These are phyloP conservation scores for Hygrophila difformis DNA, from an alignment of 257 asterid species.

Conservation along the genomic window DNA sequence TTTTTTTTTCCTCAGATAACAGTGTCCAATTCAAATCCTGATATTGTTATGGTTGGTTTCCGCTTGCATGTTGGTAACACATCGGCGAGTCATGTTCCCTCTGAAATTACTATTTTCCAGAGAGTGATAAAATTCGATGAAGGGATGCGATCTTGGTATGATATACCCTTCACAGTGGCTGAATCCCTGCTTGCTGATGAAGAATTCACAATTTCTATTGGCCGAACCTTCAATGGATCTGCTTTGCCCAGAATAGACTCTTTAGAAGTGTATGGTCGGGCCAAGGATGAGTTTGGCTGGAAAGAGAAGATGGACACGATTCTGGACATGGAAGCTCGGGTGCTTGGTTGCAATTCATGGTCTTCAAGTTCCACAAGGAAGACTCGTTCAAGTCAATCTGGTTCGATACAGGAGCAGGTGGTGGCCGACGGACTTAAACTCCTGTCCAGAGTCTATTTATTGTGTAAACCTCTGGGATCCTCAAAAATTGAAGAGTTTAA, in stretches of 20 bases:
- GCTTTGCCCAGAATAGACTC: constrained; percentile 84
- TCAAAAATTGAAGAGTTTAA: constrained; percentile 55
- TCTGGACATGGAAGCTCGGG: constrained; percentile 89
- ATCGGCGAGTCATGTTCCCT: constrained; percentile 83
- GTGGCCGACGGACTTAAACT: constrained; percentile 93
- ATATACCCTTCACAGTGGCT: constrained; percentile 91
- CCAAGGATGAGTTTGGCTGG: constrained; percentile 99
- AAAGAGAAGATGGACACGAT: constrained; percentile 96
- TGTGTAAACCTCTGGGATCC: constrained; percentile 49
- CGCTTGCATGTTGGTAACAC: constrained; percentile 93
- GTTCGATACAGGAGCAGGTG: constrained; percentile 84
- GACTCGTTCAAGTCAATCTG: constrained; percentile 55
- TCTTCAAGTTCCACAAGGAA: constrained; percentile 61
- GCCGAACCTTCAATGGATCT: constrained; percentile 83
- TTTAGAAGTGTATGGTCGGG: constrained; percentile 92
- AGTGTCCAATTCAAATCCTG: constrained; percentile 89
- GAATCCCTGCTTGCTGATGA: constrained; percentile 98
- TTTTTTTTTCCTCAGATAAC: constrained; percentile 53
- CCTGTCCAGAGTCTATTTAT: constrained; percentile 60
- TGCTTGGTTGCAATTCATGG: constrained; percentile 65
- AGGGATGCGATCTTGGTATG: constrained; percentile 99
- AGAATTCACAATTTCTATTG: constrained; percentile 68
- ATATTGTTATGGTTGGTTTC: constrained; percentile 92
- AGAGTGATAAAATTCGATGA: constrained; percentile 83
- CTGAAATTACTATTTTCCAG: constrained; percentile 79